Base-by-base conservation (phyloP, 176 grass and related monocot species). In the Aegilops longissima region DNA sequence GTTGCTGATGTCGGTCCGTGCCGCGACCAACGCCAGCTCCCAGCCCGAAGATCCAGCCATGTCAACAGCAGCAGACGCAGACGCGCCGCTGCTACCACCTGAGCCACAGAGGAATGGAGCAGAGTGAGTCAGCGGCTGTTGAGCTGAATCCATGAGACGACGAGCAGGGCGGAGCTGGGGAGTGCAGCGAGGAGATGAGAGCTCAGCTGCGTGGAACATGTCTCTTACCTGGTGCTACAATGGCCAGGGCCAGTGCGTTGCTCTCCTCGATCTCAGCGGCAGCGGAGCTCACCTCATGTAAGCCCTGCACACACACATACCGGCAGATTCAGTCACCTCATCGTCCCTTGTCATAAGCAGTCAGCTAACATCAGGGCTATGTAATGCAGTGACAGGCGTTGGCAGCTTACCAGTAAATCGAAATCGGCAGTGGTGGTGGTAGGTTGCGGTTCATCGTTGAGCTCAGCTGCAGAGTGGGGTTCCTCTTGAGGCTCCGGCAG, bases 241-340 rank as follows among this genome's bases (percentile, higher is more conserved):
- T 90, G 73, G 93, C 93, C 14, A 93, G 89, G 78, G 91, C 95
- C 66, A 95, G 77, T 20, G 91, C 95, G 65, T 97, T 97, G 66
- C 66, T 92, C 75, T 92, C 85, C 83, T 98, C 61, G 8, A 62
- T 0, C 61, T 62, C n/a, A 11, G 61, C 61, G n/a, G 61, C 61
- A 24, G 61, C 61, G 0, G 61, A 62, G 61, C 9, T 62, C 61
- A 62, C 61, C 61, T 62, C 61, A 62, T 24, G 61, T 62, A 62
- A 62, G 11, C 61, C 61, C 61, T 62, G 61, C 59, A 62, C 3
- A 2, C 54, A 49, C 54, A 78, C 20, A n/a, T 56, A 67, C 51
- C 44, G 16, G 77, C 29, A 42, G 61, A 45, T 69, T 74, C 31
- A 18, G 73, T 83, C 54, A 70, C 66, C 47, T 16, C 47, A 5